A percentile compares a stretch with the other conserved stretches of the same genome.
Evolutionary conservation across 805 yeast genomes (phyloP).

Genomic region (Yarrowia sp.): DNA sequence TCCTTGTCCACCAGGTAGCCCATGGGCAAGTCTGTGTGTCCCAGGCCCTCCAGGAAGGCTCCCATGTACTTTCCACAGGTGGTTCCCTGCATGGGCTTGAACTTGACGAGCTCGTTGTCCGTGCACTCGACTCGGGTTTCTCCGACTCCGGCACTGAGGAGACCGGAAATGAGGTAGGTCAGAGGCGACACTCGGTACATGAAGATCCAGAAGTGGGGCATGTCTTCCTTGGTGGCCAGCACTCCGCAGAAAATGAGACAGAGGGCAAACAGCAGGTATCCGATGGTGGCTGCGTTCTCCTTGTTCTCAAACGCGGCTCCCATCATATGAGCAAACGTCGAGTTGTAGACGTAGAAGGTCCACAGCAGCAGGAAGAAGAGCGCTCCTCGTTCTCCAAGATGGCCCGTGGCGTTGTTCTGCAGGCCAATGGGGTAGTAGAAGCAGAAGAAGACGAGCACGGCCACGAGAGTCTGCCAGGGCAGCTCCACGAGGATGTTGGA

Average conservation of each 20-base stretch:
- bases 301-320: conserved; percentile 51
- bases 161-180: conserved; percentile 67
- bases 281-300: conserved; percentile 69
- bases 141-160: conserved; percentile 58
- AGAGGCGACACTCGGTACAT: conserved; percentile 78
- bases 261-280: conserved; percentile 64
- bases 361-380: conserved; percentile 52
- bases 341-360: conserved; percentile 57
- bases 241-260: conserved; percentile 81
- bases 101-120: conserved; percentile 55
- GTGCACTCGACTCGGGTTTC: conserved; percentile 58
- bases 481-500: conserved; percentile 71
- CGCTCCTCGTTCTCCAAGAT: conserved; percentile 54
- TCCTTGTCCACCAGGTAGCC: conserved; percentile 57
- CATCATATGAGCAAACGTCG: conserved; percentile 51
- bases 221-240: conserved; percentile 58
- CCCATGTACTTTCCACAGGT: conserved; percentile 65
- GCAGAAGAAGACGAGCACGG: conserved; percentile 68
- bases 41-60: conserved; percentile 50
- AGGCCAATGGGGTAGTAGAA: conserved; percentile 76
- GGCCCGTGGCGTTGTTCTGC: conserved; percentile 54
- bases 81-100: conserved; percentile 63
- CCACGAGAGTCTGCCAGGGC: conserved; percentile 67
- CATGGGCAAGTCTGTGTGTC: conserved; percentile 41
- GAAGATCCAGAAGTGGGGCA: conserved; percentile 81